phyloP scores from a whole-genome alignment of 2,329 filamentous ascomycete genomes.

The Stachybotrys echinatus region DNA sequence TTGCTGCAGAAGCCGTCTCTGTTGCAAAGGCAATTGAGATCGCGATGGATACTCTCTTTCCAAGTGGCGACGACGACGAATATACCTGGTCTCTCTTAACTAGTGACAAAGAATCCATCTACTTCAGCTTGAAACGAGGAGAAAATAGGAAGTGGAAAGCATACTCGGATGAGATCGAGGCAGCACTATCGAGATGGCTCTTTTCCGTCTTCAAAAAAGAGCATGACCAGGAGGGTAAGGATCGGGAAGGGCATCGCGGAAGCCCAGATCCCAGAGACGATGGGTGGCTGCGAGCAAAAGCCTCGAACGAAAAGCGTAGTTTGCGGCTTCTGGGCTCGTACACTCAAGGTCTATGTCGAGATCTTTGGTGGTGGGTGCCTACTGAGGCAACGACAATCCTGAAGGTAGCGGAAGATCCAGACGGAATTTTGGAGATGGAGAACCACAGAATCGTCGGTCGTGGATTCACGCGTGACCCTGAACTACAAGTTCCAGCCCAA shows the following conservation, averaged over 20 bases:
- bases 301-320: background rate
- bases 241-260: background rate
- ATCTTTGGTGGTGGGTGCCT: constrained; percentile 12
- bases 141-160: constrained; percentile 12
- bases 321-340: constrained; percentile 10
- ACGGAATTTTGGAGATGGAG: no score
- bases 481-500: no score
- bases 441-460: no score
- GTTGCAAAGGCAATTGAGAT: constrained; percentile 14
- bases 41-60: constrained; percentile 11
- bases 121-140: constrained; percentile 2
- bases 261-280: constrained; percentile 3
- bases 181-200: constrained; percentile 22
- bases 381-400: constrained; percentile 1
- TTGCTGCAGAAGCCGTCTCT: constrained; percentile 6
- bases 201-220: constrained; percentile 11
- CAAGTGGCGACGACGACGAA: background rate
- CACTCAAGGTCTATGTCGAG: constrained; percentile 4
- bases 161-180: constrained; percentile 14
- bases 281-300: constrained; percentile 10
- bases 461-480: no score
- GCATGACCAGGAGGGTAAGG: background rate
- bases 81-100: constrained; percentile 1
- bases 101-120: background rate
- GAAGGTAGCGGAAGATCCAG: no score